Evolutionary conservation across 148 eudicot species (phyloP), one percentile per base, ranked within the genome.

Genomic region (Vaccinium vitisidaea): DNA sequence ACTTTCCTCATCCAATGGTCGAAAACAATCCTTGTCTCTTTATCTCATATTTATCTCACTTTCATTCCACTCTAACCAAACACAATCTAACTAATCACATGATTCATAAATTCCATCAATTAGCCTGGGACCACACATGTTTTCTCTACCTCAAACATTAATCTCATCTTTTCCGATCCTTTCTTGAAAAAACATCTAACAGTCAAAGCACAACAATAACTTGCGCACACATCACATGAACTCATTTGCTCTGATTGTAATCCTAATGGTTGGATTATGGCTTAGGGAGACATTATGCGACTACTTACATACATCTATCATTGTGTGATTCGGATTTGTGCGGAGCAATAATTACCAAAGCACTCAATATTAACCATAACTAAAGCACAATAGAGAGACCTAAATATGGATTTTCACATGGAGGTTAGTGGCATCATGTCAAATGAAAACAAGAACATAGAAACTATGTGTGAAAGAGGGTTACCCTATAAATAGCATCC

Each of bases 401-500:
- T 36, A 8, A 11, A 67, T 49, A 21, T 21, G 43, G 14, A 25
- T 67, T 54, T 54, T n/a, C 8, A 25, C 83, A 23, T 4, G 3
- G 23, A 43, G 46, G 46, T 43, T 43, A 3, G 46, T 43, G 46
- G 55, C 50, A 63, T 43, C 25, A 23, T 81, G 39, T 10, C 36
- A 67, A 67, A 11, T 25, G 30, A 13, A 30, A 30, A 69, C 2
- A 9, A 65, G 10, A 12, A 27, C 4, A 10, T 5, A 27, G 8
- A 13, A 69, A 69, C 18, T 1, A 69, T 69, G 2, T 1, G 9
- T 27, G 36, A 12, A 3, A 79, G 78, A 70, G 83, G 4, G 27
- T 14, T 86, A 97, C 99, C 98, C 92, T 94, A 86, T 88, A 97
- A 82, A 97, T 90, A 80, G 90, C 79, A 87, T 97, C 99, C 99